Conservation (phyloP, 1,284 basidiomycete species). For the Ganoderma meredithae region DNA sequence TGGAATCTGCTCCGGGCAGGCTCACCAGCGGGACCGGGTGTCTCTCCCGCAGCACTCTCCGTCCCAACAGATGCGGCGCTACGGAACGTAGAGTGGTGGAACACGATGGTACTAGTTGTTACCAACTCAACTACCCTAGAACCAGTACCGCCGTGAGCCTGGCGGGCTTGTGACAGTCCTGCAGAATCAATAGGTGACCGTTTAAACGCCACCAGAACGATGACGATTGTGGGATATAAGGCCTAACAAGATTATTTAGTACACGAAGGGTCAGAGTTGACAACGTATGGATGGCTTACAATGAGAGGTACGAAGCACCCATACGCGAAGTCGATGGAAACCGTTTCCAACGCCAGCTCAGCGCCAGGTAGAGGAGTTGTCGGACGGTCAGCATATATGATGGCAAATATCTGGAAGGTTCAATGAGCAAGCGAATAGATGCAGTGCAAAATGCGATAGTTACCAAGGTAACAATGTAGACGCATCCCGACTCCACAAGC, state of each 20-base stretch:
- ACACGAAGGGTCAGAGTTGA: too few species aligned
- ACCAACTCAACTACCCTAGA: not conserved
- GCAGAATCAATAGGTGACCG: not conserved
- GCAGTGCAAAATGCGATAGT: not conserved
- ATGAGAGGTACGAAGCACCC: too few species aligned
- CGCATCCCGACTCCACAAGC: slow-evolving; percentile 2
- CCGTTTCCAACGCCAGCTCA: too few species aligned
- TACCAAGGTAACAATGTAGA: slow-evolving; percentile 5
- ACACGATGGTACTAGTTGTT: not conserved
- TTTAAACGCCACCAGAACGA: not conserved
- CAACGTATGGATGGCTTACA: too few species aligned
- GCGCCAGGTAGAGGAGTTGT: too few species aligned
- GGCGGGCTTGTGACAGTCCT: not conserved
- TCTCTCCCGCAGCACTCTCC: not conserved
- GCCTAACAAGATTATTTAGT: too few species aligned
- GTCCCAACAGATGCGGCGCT: not conserved
- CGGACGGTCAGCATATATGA: not conserved
- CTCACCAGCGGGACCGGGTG: too few species aligned
- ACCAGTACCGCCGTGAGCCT: not conserved
- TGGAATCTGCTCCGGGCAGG: too few species aligned
- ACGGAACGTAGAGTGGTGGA: not conserved
- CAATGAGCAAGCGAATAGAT: not conserved
- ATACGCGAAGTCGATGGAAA: too few species aligned
- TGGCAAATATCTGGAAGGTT: not conserved
- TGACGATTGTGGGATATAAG: too few species aligned